Percentiles rank a stretch among this genome's conserved stretches.
Evolutionary conservation across 192 early-diverging fungal species (phyloP).

Genomic region (Martensiomyces pterosporus): DNA sequence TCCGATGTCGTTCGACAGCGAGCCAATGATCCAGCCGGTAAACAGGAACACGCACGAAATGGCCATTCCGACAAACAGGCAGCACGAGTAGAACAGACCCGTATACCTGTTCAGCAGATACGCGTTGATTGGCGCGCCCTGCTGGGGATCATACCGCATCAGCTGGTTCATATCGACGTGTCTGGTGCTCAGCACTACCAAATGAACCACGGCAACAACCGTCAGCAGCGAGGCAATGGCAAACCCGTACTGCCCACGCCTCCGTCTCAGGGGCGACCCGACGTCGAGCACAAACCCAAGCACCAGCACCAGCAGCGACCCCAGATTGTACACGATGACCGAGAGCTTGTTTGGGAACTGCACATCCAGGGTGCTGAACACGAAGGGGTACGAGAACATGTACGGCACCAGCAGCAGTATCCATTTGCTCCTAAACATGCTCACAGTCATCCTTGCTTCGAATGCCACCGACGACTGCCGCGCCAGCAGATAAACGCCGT

Average conservation of each 20-base stretch:
- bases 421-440: conserved; percentile 9
- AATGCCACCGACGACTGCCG: neutral
- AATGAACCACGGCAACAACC: neutral
- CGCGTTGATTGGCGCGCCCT: neutral
- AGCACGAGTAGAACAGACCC: conserved; percentile 6
- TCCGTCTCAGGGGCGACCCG: conserved; percentile 4
- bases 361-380: conserved; percentile 7
- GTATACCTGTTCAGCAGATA: conserved; percentile 2
- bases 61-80: conserved; percentile 15
- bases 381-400: conserved; percentile 26
- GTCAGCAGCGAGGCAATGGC: neutral
- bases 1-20: conserved; percentile 17
- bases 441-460: neutral
- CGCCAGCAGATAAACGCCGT: conserved; percentile 21
- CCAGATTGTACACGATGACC: conserved; percentile 12
- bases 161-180: neutral
- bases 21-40: conserved; percentile 22
- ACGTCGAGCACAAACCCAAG: conserved; percentile 13
- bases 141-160: no score
- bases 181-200: conserved; percentile 6
- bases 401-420: conserved; percentile 20
- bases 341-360: conserved; percentile 3
- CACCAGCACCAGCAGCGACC: conserved; percentile 8
- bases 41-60: conserved; percentile 21
- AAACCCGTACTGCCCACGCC: conserved; percentile 13